phyloP scores from a whole-genome alignment of 2,329 filamentous ascomycete genomes.

The Tolypocladium paradoxum region DNA sequence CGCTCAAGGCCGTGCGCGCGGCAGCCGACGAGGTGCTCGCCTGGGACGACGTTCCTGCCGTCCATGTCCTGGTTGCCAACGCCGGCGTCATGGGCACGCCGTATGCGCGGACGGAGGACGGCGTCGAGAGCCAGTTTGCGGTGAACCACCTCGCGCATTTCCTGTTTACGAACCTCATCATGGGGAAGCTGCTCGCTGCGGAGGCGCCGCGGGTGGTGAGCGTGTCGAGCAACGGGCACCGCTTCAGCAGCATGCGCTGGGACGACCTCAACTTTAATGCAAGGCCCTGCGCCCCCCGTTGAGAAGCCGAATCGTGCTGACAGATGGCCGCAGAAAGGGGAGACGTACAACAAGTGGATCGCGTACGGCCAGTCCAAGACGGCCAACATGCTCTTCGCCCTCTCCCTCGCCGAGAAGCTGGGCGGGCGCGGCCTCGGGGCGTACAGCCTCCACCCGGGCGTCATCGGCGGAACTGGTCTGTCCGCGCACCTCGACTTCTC shows the following conservation, averaged over 20 bases:
- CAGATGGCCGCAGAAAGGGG: constrained; percentile 11
- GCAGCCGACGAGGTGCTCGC: constrained; percentile 23
- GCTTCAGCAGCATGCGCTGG: constrained; percentile 19
- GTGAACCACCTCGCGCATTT: constrained; percentile 36
- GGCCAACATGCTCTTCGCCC: constrained; percentile 22
- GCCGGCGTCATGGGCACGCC: constrained; percentile 29
- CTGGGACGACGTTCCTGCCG: constrained; percentile 13
- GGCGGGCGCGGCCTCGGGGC: constrained; percentile 17
- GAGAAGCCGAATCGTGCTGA: background rate
- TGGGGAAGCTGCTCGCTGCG: constrained; percentile 28
- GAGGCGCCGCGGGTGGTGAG: constrained; percentile 27
- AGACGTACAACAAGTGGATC: constrained; percentile 18
- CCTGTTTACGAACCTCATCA: constrained; percentile 32
- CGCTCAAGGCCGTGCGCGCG: constrained; percentile 22
- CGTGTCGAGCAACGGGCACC: constrained; percentile 23
- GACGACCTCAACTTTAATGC: constrained; percentile 21
- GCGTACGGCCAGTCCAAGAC: constrained; percentile 29
- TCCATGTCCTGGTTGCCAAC: constrained; percentile 32
- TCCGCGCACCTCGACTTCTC: constrained; percentile 11
- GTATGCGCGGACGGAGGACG: constrained; percentile 22
- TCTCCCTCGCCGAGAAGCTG: constrained; percentile 20
- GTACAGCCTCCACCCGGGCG: constrained; percentile 24
- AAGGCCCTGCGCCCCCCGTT: constrained; percentile 5
- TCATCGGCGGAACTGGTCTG: constrained; percentile 13
- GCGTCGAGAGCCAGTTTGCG: constrained; percentile 31